Evolutionary conservation across 192 early-diverging fungal genomes (phyloP).

Genomic region (Phycomyces blakesleeanus): DNA sequence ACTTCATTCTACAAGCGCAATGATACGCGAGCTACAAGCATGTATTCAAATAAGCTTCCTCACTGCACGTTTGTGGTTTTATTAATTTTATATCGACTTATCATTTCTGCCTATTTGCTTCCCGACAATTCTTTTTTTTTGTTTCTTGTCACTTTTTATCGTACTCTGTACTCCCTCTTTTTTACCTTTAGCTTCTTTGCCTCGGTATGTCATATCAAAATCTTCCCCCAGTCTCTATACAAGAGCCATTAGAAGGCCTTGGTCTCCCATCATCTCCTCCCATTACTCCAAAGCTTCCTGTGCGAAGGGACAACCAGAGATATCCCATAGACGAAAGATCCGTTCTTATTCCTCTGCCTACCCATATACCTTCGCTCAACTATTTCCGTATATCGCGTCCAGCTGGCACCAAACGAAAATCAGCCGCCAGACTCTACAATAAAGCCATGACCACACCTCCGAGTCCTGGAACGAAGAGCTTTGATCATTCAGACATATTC

Average conservation of each 20-base stretch:
- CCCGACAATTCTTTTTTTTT: slow-evolving; percentile 1
- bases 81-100: not conserved
- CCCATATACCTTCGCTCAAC: not conserved
- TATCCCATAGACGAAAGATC: not conserved
- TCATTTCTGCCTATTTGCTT: not conserved
- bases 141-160: slow-evolving; percentile 2
- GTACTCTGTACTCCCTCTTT: not conserved
- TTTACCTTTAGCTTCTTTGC: not conserved
- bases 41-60: slow-evolving; percentile 1
- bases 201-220: not conserved
- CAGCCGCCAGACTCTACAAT: slow-evolving; percentile 1
- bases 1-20: not conserved
- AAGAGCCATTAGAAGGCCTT: not conserved
- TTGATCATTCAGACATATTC: not conserved
- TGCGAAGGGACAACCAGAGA: not conserved
- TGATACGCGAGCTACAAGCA: not conserved
- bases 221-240: not conserved
- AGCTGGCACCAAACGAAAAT: slow-evolving; percentile 8
- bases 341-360: slow-evolving; percentile 4
- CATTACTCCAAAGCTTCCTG: slow-evolving; percentile 8
- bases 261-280: slow-evolving; percentile 10
- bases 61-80: slow-evolving; percentile 1
- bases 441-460: slow-evolving; percentile 7
- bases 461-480: not conserved
- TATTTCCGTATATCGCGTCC: not conserved